These are phyloP conservation scores for Penicillium desertorum DNA, from an alignment of 495 filamentous ascomycete genomes.

Conservation along the genomic window DNA sequence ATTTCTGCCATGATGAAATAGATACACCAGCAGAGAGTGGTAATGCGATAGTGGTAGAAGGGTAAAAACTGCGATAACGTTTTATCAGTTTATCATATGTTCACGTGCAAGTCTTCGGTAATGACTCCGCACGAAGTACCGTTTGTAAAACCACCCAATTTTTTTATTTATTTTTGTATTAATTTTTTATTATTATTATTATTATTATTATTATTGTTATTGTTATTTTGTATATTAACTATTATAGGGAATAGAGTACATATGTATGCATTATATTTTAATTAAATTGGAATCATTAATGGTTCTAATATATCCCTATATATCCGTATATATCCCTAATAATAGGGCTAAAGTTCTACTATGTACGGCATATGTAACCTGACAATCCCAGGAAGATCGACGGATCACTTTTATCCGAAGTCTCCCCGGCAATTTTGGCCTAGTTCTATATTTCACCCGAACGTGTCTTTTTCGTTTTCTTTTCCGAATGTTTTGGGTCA, in stretches of 20 bases:
- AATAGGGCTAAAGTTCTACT: background rate
- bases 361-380: background rate
- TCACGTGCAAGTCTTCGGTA: conserved; percentile 4
- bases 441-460: background rate
- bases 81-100: background rate
- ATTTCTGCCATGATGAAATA: conserved; percentile 46
- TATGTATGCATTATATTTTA: no score
- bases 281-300: no score
- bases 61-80: conserved; percentile 12
- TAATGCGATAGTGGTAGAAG: no score
- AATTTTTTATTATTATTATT: no score
- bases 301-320: no score
- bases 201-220: no score
- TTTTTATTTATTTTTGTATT: no score
- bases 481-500: background rate
- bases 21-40: background rate
- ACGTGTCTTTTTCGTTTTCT: background rate
- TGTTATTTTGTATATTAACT: no score
- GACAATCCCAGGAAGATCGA: background rate
- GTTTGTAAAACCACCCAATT: no score
- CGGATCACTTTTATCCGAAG: background rate
- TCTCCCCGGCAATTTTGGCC: background rate
- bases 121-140: no score
- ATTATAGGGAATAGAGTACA: no score
- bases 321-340: no score